Conservation (phyloP, 2,329 filamentous ascomycete species). For the Xylariales sp. region DNA sequence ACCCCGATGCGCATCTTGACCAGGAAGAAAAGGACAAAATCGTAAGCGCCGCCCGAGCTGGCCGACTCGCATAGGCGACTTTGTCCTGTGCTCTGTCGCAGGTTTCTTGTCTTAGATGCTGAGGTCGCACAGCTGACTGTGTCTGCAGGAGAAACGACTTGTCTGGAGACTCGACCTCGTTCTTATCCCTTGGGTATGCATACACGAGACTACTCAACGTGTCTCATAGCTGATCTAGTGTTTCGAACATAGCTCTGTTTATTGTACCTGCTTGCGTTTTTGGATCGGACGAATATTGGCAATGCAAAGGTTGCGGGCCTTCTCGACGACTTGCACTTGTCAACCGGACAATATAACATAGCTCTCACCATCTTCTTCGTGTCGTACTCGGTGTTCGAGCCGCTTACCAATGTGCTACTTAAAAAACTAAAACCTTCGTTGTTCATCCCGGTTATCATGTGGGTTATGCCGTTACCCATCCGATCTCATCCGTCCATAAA, state of each 20-base stretch:
- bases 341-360: conserved; percentile 75
- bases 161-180: conserved; percentile 50
- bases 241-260: conserved; percentile 33
- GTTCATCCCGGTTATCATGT: conserved; percentile 87
- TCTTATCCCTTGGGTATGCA: conserved; percentile 52
- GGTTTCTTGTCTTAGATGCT: background rate
- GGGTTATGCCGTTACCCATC: conserved; percentile 51
- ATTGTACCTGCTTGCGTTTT: conserved; percentile 75
- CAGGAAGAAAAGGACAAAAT: conserved; percentile 66
- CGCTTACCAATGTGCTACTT: conserved; percentile 81
- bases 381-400: conserved; percentile 83
- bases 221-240: conserved; percentile 15
- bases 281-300: conserved; percentile 79
- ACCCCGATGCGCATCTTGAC: conserved; percentile 69
- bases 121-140: conserved; percentile 35
- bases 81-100: background rate
- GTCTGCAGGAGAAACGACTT: conserved; percentile 49
- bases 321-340: conserved; percentile 68
- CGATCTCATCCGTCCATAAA: conserved; percentile 16
- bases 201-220: background rate
- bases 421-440: conserved; percentile 80
- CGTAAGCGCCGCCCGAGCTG: conserved; percentile 53
- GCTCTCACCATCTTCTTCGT: conserved; percentile 88
- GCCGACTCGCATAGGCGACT: background rate
- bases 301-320: conserved; percentile 74